These are phyloP conservation scores for Bombardia bombarda DNA, from an alignment of 495 filamentous ascomycete genomes.

Conservation along the genomic window DNA sequence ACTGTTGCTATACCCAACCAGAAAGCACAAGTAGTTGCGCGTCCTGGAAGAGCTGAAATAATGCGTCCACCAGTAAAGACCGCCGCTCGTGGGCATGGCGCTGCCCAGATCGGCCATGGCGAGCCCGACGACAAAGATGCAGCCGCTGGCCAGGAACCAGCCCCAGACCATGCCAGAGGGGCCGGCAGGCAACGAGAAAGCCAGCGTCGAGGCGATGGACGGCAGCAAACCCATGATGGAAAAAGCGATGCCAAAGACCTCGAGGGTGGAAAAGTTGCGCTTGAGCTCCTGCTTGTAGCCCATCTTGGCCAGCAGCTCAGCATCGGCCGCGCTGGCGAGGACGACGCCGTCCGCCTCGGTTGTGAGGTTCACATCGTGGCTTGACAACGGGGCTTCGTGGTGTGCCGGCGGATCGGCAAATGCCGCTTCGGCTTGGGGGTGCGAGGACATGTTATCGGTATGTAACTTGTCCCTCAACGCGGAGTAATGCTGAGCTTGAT, in stretches of 20 bases:
- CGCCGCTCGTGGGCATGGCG: conserved; percentile 63
- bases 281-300: conserved; percentile 67
- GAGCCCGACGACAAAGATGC: conserved; percentile 59
- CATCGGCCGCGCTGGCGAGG: conserved; percentile 18
- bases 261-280: conserved; percentile 56
- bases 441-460: neutral
- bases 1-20: conserved; percentile 68
- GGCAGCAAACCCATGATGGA: conserved; percentile 68
- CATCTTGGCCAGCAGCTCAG: conserved; percentile 37
- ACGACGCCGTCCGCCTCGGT: conserved; percentile 6
- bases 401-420: neutral
- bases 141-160: conserved; percentile 54
- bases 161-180: conserved; percentile 65
- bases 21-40: conserved; percentile 56
- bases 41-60: conserved; percentile 53
- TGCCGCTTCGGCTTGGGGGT: neutral
- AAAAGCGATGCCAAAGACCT: conserved; percentile 66
- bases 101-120: conserved; percentile 64
- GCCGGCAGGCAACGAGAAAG: conserved; percentile 59
- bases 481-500: too few species aligned
- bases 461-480: neutral
- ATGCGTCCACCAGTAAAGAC: conserved; percentile 63
- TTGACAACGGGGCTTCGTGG: conserved; percentile 3
- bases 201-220: conserved; percentile 57
- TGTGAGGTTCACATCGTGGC: neutral